Evolutionary conservation across 768 basidiomycete species (phyloP), one percentile per base, ranked within the genome.

Genomic region (Lactarius tabidus): DNA sequence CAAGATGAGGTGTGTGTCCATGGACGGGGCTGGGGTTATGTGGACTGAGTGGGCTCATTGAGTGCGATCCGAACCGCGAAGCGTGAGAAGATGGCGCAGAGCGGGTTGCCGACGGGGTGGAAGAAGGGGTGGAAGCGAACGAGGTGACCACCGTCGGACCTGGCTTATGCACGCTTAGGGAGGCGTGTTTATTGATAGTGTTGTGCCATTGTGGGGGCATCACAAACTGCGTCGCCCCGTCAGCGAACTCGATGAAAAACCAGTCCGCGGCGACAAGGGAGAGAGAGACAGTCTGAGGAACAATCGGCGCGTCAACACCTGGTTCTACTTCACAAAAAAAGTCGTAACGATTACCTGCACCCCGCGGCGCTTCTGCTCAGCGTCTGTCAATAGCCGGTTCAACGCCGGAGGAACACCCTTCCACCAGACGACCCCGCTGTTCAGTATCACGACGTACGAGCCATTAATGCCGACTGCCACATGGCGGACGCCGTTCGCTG

Each of bases 161-260:
- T 15, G 17, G 8, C 38, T 0, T 5, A 14, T 20, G 17, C 14
- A 26, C 1, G 31, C 43, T 39, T 10, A 39, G 57, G 3, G 51
- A 20, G 15, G 20, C 54, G 65, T 57, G 48, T 9, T 4, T 6
- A 31, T 62, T 38, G 17, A 66, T 2, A 3, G 60, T 1, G 3
- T 15, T 9, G 51, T 58, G 65, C 65, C 65, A 66, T 15, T 17
- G 39, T 29, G 31, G 35, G 6, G 65, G 65, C 6, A 66, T 39
- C 4, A 5, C 15, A n/a, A 35, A 66, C 0, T 43, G 5, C 9
- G 60, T 58, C 15, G 20, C 33, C 3, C 65, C 60, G 33, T 62
- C 65, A 6, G 26, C 33, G 33, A 66, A 62, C 29, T 66, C 39
- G 65, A 66, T 10, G 51, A 66, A 66, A 58, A 41, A 66, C 65